phyloP scores from a whole-genome alignment of 2,329 filamentous ascomycete genomes.

The Teratosphaeria destructans region DNA sequence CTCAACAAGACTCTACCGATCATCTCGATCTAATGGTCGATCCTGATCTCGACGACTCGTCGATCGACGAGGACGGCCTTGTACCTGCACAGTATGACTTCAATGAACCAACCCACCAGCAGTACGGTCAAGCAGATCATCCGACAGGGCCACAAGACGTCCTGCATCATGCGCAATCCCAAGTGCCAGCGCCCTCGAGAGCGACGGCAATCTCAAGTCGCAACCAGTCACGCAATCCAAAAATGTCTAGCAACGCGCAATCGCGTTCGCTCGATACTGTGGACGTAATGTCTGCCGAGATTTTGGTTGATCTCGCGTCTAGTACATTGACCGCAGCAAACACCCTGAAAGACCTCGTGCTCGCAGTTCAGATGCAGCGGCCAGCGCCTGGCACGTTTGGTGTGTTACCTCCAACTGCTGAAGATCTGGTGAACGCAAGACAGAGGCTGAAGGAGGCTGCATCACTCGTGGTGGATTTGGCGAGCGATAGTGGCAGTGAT shows the following conservation, averaged over 20 bases:
- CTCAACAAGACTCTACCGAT: not conserved
- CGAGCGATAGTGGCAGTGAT: not conserved
- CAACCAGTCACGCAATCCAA: not conserved
- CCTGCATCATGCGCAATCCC: not conserved
- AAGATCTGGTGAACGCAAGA: conserved; percentile 14
- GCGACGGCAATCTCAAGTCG: not conserved
- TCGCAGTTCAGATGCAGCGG: conserved; percentile 11
- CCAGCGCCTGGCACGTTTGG: conserved; percentile 7
- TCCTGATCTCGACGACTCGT: not conserved
- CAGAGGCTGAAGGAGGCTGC: conserved; percentile 16
- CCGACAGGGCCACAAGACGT: not conserved
- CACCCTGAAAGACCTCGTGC: conserved; percentile 14
- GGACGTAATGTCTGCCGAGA: conserved; percentile 17
- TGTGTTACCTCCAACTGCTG: conserved; percentile 8
- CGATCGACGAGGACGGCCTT: not conserved
- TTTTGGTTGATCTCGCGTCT: conserved; percentile 17
- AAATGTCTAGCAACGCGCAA: not conserved
- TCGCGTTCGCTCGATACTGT: conserved; percentile 9
- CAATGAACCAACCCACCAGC: not conserved
- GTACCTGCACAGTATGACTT: not conserved
- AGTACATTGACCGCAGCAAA: conserved; percentile 15
- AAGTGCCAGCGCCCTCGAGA: not conserved
- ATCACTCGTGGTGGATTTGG: conserved; percentile 14
- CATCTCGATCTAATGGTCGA: not conserved
- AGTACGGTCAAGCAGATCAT: not conserved